phyloP scores from a whole-genome alignment of 2,329 filamentous ascomycete genomes.

The Mariannaea sp. region DNA sequence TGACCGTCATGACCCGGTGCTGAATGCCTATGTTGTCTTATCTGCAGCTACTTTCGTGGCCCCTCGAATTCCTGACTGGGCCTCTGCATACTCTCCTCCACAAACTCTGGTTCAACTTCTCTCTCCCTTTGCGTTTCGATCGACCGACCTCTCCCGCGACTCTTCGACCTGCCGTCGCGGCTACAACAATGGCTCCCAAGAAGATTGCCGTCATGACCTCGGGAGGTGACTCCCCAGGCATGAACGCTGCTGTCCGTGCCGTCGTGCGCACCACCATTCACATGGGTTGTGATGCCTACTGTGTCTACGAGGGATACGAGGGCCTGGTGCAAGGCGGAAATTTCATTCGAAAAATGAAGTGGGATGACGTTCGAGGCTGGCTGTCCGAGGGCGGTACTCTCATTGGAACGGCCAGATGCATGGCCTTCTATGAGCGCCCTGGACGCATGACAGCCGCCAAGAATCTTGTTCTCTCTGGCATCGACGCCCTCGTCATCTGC shows the following conservation, averaged over 20 bases:
- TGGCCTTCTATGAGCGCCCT: conserved; percentile 85
- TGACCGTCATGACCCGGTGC: conserved; percentile 19
- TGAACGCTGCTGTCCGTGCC: conserved; percentile 89
- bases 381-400: conserved; percentile 92
- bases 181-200: conserved; percentile 53
- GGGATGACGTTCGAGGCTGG: conserved; percentile 94
- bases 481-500: conserved; percentile 95
- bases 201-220: conserved; percentile 92
- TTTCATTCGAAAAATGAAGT: conserved; percentile 84
- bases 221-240: conserved; percentile 91
- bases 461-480: conserved; percentile 91
- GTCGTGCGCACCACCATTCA: conserved; percentile 92
- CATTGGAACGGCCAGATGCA: conserved; percentile 93
- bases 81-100: conserved; percentile 38
- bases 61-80: conserved; percentile 38
- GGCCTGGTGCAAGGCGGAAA: conserved; percentile 88
- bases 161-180: conserved; percentile 19
- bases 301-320: conserved; percentile 93
- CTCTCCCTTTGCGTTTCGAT: conserved; percentile 18
- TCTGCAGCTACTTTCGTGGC: conserved; percentile 38
- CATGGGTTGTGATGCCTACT: conserved; percentile 78
- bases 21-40: conserved; percentile 37
- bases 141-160: conserved; percentile 20
- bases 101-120: conserved; percentile 36
- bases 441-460: conserved; percentile 86